Evolutionary conservation across 371 early-diverging fungal species (phyloP), one percentile per base, ranked within the genome.

Genomic region (Mortierella sp.): DNA sequence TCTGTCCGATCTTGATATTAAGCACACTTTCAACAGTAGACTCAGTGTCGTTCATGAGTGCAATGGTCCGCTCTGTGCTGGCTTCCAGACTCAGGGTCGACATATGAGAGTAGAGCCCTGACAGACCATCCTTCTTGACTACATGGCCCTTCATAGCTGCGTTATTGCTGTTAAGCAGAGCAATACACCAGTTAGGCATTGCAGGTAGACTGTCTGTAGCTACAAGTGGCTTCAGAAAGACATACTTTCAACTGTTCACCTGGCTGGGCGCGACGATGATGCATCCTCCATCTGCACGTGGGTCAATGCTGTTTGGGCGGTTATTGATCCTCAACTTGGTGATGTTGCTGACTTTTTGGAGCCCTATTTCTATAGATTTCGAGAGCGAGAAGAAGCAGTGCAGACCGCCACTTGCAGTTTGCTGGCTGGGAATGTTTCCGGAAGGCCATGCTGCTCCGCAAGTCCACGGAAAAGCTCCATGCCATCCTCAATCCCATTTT

Each of bases 351-450:
- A 13, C 10, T 1, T 23, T n/a, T 1, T 7, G 3, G 23, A 49
- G 51, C 4, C 51, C 51, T 1, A 22, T n/a, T 49, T 49, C 51
- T 2, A 49, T 49, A 1, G 51, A 49, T 35, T 53, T 49, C 2
- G 63, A 49, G 28, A 51, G 10, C 8, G 42, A 28, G 53, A 64
- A 64, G 28, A 64, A 51, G 64, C 37, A 64, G 54, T 64, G 54
- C 28, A 22, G 4, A 1, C 37, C 64, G 1, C 64, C 64, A 53
- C 64, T 54, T 34, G 64, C 37, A n/a, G 29, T 64, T 12, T 37
- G 26, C 37, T 64, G 64, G 10, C n/a, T 34, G 15, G 51, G 64
- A 3, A 54, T 51, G 26, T 53, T 53, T 64, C 64, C 15, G 64
- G 64, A 6, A 53, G 53, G 17, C 64, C 64, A 28, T 54, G 22